Evolutionary conservation across 495 filamentous ascomycete genomes (phyloP), one percentile per base, ranked within the genome.

Genomic region (Cenococcum geophilum): DNA sequence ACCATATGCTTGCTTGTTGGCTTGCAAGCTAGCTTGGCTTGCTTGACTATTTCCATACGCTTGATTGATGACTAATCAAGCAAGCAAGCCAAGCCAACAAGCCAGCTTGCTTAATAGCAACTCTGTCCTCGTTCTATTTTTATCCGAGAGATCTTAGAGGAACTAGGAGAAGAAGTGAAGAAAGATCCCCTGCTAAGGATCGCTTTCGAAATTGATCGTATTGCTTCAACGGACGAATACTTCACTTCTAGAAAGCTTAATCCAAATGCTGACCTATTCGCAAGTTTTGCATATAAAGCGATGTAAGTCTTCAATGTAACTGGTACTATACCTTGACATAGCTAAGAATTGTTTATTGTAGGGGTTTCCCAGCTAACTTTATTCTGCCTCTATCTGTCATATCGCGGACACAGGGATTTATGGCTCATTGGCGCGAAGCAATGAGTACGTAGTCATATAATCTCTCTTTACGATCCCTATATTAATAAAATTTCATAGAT

Each of bases 91-190:
- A n/a, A n/a, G n/a, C n/a, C n/a, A n/a, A n/a, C n/a, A n/a, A n/a
- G n/a, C n/a, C n/a, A n/a, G n/a, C n/a, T n/a, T n/a, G n/a, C n/a
- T n/a, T n/a, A n/a, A n/a, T n/a, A n/a, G n/a, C n/a, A n/a, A n/a
- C n/a, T n/a, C n/a, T n/a, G n/a, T 75, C 1, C 71, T 76, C 74
- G 82, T 5, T 72, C 77, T 27, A 69, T 65, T 11, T 74, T 75
- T 14, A 82, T 83, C 56, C 72, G 74, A 49, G 68, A 70, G 18
- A 76, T 83, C 5, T 61, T 84, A 0, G 64, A 76, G 16, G 76
- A 76, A 56, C 71, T 76, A 8, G 67, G 77, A 14, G 64, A 72
- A 10, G 70, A 71, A 1, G 71, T 51, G 2, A 18, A 45, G 14
- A 14, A 45, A 45, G 18, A 45, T 14, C 40, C 40, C 12, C 40